Conservation (phyloP, 495 filamentous ascomycete genomes). For the Arthonia radiata region DNA sequence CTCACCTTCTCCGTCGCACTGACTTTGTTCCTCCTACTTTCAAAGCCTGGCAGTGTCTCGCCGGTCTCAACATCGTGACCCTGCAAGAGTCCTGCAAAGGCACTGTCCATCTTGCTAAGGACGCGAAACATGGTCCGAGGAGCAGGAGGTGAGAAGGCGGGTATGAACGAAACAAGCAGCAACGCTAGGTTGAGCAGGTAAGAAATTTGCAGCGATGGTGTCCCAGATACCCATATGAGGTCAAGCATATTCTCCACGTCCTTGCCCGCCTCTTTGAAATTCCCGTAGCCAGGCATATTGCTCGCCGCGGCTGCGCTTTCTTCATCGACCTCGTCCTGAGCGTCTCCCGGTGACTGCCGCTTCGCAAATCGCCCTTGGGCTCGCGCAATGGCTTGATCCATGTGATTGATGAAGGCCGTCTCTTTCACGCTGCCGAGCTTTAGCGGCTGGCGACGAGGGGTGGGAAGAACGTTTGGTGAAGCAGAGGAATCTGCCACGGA, state of each 20-base stretch:
- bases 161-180: constrained; percentile 36
- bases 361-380: constrained; percentile 52
- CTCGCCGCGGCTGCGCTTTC: constrained; percentile 2
- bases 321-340: constrained; percentile 22
- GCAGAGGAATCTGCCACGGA: too few species aligned
- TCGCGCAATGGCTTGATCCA: constrained; percentile 33
- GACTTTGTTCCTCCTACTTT: constrained; percentile 20
- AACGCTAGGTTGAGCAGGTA: constrained; percentile 56
- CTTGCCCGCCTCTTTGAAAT: constrained; percentile 37
- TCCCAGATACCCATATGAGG: constrained; percentile 60
- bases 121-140: constrained; percentile 36
- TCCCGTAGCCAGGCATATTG: constrained; percentile 29
- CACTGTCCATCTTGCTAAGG: constrained; percentile 51
- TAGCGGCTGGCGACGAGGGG: constrained; percentile 35
- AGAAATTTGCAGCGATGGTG: constrained; percentile 60
- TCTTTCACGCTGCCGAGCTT: constrained; percentile 53
- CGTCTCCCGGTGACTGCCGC: too few species aligned
- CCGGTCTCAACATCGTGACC: constrained; percentile 41
- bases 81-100: constrained; percentile 45
- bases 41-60: constrained; percentile 39
- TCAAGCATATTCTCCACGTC: constrained; percentile 50
- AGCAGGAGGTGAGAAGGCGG: constrained; percentile 35
- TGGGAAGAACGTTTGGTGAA: background rate
- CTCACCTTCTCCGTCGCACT: constrained; percentile 62
- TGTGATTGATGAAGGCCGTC: constrained; percentile 42